phyloP scores from a whole-genome alignment of 2,329 filamentous ascomycete genomes.

The Pyricularia pennisetigena region DNA sequence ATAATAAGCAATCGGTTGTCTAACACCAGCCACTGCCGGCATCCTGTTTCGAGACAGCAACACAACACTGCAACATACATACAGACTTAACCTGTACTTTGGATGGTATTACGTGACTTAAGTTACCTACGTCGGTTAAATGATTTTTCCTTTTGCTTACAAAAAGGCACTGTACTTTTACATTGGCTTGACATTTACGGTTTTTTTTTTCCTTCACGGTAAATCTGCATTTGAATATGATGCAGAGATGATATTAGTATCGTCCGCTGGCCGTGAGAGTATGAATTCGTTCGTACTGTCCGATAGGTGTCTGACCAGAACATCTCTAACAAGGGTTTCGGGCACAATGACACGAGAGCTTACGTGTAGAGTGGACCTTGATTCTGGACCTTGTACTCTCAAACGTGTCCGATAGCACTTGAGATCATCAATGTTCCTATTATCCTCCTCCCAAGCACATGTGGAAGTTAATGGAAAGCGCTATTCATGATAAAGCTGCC shows the following conservation, averaged over 20 bases:
- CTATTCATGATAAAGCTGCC: neutral
- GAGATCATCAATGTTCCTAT: neutral
- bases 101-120: neutral
- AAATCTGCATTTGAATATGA: neutral
- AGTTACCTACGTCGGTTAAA: neutral
- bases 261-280: neutral
- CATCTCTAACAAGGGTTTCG: neutral
- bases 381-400: neutral
- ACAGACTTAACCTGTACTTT: neutral
- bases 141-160: neutral
- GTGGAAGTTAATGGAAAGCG: neutral
- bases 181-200: neutral
- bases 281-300: neutral
- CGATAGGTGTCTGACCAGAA: neutral
- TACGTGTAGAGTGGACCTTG: neutral
- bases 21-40: neutral
- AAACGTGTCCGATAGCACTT: neutral
- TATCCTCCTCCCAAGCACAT: neutral
- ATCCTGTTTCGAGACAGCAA: neutral
- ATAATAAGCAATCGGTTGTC: neutral
- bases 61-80: neutral
- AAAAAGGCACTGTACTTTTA: neutral
- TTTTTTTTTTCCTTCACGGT: neutral
- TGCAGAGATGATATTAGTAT: neutral
- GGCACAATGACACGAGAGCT: neutral